Evolutionary conservation across 352 stramenopile species (phyloP), one percentile per base, ranked within the genome.

Genomic region (Phytopythium litorale): DNA sequence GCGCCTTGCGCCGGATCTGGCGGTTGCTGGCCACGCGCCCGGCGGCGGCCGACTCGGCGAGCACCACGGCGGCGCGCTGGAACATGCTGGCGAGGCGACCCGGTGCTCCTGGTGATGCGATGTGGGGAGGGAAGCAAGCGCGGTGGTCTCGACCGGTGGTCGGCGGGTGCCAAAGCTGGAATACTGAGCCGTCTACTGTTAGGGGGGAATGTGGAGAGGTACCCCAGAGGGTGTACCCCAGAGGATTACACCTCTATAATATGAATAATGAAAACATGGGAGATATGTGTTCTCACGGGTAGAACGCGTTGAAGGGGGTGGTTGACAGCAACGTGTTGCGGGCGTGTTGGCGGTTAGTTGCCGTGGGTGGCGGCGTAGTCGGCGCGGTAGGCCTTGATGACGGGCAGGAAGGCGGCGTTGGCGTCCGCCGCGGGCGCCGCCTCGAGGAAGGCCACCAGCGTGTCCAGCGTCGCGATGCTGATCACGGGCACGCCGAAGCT

Each of bases 401-500:
- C 70, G 1, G 74, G 72, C 18, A 94, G 59, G 58, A 78, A 93
- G 42, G 78, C 67, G 33, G 78, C 79, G 58, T 91, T 88, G 28
- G 71, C 58, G 48, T 91, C 75, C n/a, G 65, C 62, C 12, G 67
- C 60, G 7, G 72, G 38, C 21, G 76, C 67, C 9, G 69, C 71
- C 66, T 96, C 82, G 12, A 98, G 72, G 74, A 97, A 98, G 30
- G 74, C 74, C 13, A 98, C 88, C 28, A 98, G 78, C 65, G 96
- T 87, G 58, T 98, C 93, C 32, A 99, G 75, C 51, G 88, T 94
- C 21, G 97, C 91, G 72, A 99, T 98, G 54, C 92, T 98, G 37
- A 98, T 70, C 12, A 99, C 95, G 8, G 93, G 91, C 46, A 99
- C 94, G 23, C 71, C 63, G 57, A 97, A 95, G 63, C 89, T 90